A percentile compares a stretch with the other conserved stretches of the same genome.
Conservation (phyloP, 1,284 basidiomycete species). For the Tilletia setariae region DNA sequence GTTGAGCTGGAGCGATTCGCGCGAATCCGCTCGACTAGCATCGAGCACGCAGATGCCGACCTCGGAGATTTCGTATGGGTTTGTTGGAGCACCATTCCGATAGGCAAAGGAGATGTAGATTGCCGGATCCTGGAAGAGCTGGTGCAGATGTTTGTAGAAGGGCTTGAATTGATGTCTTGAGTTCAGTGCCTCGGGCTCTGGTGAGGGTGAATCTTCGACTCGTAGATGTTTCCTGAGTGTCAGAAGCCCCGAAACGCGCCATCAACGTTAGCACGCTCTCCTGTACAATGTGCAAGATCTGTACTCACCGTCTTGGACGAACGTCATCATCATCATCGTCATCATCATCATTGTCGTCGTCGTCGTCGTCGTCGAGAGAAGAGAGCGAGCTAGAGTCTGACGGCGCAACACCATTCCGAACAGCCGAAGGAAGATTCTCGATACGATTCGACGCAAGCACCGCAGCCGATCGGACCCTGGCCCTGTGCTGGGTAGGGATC, state of each 20-base stretch:
- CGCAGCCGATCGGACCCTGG: no score
- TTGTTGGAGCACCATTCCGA: not conserved
- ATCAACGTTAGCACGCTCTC: no score
- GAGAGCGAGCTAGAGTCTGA: not conserved
- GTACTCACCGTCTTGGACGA: no score
- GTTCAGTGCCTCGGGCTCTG: not conserved
- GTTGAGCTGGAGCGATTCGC: not conserved
- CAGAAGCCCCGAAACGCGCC: no score
- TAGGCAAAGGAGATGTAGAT: constrained; percentile 6
- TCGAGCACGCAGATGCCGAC: not conserved
- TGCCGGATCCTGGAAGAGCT: not conserved
- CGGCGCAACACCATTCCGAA: not conserved
- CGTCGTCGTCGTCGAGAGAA: not conserved
- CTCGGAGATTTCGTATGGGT: not conserved
- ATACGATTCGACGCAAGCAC: no score
- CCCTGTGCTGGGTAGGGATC: no score
- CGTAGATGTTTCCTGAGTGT: no score
- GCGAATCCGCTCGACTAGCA: not conserved
- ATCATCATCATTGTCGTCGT: not conserved
- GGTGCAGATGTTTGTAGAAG: not conserved
- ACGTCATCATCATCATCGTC: not conserved
- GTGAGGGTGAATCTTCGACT: not conserved
- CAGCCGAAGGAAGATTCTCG: not conserved
- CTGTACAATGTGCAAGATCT: no score
- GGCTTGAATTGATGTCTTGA: not conserved